Percentiles rank a stretch among this genome's conserved stretches.
These are phyloP conservation scores for Claviceps sp. DNA, from an alignment of 2,329 filamentous ascomycete species.

Conservation along the genomic window DNA sequence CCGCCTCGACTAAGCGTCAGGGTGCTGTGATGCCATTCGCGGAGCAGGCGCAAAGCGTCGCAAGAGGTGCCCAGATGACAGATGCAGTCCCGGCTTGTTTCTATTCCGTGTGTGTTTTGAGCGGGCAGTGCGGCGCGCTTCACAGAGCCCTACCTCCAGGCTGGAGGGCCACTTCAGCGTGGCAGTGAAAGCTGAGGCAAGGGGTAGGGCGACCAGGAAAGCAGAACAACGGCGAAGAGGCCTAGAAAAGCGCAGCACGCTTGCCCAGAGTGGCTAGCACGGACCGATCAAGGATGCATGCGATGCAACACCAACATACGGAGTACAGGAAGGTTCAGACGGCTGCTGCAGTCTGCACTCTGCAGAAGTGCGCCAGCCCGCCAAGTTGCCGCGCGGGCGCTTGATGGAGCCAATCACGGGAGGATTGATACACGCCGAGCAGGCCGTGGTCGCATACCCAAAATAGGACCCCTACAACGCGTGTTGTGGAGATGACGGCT, in stretches of 20 bases:
- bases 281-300: background rate
- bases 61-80: constrained; percentile 1
- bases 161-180: background rate
- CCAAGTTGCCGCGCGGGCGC: constrained; percentile 4
- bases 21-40: background rate
- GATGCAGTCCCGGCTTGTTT: background rate
- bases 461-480: constrained; percentile 7
- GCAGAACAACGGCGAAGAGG: background rate
- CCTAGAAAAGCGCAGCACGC: background rate
- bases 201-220: background rate
- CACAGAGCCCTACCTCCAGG: too few relatives aligned
- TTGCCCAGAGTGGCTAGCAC: background rate
- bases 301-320: background rate
- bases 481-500: background rate
- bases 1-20: background rate
- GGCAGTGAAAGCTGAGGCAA: constrained; percentile 3
- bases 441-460: background rate
- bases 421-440: background rate
- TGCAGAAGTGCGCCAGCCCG: background rate
- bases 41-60: background rate
- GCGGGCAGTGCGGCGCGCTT: too few relatives aligned
- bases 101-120: background rate
- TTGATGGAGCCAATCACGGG: constrained; percentile 5
- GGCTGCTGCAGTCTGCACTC: background rate
- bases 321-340: background rate